These are phyloP conservation scores for Russula dissimulans DNA, from an alignment of 768 basidiomycete genomes.

Conservation along the genomic window DNA sequence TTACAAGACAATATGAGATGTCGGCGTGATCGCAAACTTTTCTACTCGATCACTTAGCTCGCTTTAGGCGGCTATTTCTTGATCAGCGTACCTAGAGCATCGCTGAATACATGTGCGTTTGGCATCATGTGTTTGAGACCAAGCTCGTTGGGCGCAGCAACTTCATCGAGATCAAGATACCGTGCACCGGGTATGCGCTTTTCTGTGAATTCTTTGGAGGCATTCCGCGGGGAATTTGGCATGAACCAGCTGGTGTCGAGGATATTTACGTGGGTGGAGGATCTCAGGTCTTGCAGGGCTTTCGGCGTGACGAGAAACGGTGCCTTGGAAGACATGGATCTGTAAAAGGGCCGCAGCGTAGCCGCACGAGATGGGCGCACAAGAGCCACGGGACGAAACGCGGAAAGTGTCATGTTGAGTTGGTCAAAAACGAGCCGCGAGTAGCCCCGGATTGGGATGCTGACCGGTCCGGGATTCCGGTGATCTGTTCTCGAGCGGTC, in stretches of 20 bases:
- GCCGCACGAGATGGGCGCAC: neutral
- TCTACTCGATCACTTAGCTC: conserved; percentile 33
- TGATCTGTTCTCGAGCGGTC: too few species aligned
- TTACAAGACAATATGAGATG: conserved; percentile 77
- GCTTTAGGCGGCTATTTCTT: neutral
- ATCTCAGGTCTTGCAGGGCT: conserved; percentile 25
- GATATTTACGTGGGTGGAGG: conserved; percentile 30
- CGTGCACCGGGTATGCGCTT: conserved; percentile 64
- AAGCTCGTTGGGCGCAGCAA: conserved; percentile 62
- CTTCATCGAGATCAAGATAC: conserved; percentile 74
- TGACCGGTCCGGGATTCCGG: neutral
- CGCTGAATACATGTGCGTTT: conserved; percentile 53
- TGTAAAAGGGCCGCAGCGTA: neutral
- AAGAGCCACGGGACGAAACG: neutral
- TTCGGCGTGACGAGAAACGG: conserved; percentile 28
- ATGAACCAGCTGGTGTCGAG: conserved; percentile 90
- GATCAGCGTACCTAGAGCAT: conserved; percentile 61
- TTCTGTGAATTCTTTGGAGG: conserved; percentile 55
- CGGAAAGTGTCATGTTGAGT: too few species aligned
- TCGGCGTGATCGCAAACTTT: conserved; percentile 58
- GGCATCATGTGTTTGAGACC: conserved; percentile 97
- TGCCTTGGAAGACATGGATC: conserved; percentile 15
- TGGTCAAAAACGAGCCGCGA: too few species aligned
- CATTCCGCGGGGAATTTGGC: conserved; percentile 73
- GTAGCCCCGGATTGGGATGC: neutral